Base-by-base conservation (phyloP, 106 monocot genomes). In the Xerophyta viscosa region DNA sequence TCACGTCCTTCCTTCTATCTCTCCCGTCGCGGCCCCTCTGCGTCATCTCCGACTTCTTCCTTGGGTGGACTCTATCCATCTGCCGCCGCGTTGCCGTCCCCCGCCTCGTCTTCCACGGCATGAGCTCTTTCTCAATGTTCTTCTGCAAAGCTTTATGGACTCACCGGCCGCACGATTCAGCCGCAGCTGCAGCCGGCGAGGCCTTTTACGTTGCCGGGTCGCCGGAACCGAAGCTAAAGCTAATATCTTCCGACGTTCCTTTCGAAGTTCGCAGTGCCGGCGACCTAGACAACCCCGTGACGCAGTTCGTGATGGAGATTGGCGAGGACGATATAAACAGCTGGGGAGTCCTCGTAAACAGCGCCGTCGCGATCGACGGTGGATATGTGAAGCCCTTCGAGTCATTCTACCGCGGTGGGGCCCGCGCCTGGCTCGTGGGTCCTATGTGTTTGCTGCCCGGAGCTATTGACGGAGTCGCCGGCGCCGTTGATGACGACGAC, bases 271-370 rank as follows among this genome's bases (percentile, higher is more conserved):
- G 14, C 2, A 59, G 55, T 25, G 1, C 24, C 1, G 26, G 31
- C 15, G 29, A 66, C 53, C 10, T 27, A 4, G 46, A 27, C 29
- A 61, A 71, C 27, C 60, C 60, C 4, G 0, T 70, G 27, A 20
- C 42, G 0, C 20, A 17, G 15, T 63, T 71, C 42, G 4, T 50
- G 39, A 11, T 47, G 2, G 52, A 69, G 18, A 23, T 21, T 8
- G 49, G 24, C 12, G 62, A 56, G 26, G 27, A 41, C 47, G 70
- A 66, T 33, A 4, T 6, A 39, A 24, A 20, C 5, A 78, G 83
- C 58, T 71, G 71, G 72, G 83, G 78, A 18, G 41, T 67, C 3
- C 13, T 84, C 31, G 66, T 84, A 60, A 78, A 84, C 69, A 84
- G 74, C 56, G 78, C 71, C 64, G 33, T 23, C 44, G 70, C 48